phyloP scores from a whole-genome alignment of 805 yeast species.

The Clavispora carvajalis region DNA sequence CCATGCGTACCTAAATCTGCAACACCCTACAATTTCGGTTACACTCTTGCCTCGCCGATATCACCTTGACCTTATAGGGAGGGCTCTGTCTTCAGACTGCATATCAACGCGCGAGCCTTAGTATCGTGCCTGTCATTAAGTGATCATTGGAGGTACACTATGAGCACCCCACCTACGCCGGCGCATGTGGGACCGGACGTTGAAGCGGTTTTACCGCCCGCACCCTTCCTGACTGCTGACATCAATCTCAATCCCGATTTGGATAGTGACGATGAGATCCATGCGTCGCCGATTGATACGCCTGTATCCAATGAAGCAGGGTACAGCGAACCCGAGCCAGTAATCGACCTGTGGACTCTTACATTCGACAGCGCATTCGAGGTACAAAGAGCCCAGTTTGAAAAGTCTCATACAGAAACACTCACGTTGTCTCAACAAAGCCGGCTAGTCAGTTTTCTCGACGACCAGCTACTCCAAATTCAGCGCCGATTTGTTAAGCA shows the following conservation, averaged over 20 bases:
- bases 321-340: neutral
- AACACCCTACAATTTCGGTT: too few relatives aligned
- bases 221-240: slow-evolving; percentile 15
- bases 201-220: slow-evolving; percentile 28
- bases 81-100: too few relatives aligned
- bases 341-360: slow-evolving; percentile 10
- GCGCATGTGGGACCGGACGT: slow-evolving; percentile 30
- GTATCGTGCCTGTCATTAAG: too few relatives aligned
- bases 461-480: slow-evolving; percentile 11
- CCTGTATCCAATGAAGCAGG: neutral
- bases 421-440: slow-evolving; percentile 44
- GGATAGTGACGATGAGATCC: slow-evolving; percentile 21
- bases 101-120: too few relatives aligned
- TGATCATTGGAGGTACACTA: too few relatives aligned
- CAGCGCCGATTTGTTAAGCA: slow-evolving; percentile 33
- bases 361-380: slow-evolving; percentile 27
- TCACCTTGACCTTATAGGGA: too few relatives aligned
- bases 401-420: slow-evolving; percentile 2
- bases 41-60: too few relatives aligned
- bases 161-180: slow-evolving; percentile 30
- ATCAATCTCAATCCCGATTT: slow-evolving; percentile 38
- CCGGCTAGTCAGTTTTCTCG: slow-evolving; percentile 25
- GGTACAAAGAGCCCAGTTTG: slow-evolving; percentile 10
- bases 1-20: too few relatives aligned
- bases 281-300: neutral